Percentiles rank a stretch among this genome's conserved stretches.
These are phyloP conservation scores for Tolypocladium endophyticum DNA, from an alignment of 2,329 filamentous ascomycete species.

Conservation along the genomic window DNA sequence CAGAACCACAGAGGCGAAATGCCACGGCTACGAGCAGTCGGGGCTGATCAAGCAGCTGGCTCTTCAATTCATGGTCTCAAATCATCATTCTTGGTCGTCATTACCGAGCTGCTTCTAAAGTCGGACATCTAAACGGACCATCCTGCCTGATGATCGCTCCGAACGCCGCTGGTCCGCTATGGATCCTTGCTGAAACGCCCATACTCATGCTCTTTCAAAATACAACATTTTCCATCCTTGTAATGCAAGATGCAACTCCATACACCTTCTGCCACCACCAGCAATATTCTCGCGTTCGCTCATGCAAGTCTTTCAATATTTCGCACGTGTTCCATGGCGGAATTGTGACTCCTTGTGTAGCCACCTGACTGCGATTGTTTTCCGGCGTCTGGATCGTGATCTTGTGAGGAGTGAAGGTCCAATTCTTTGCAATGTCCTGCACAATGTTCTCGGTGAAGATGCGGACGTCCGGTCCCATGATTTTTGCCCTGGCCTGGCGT, in stretches of 20 bases:
- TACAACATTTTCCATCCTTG: constrained; percentile 7
- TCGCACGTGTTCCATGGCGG: constrained; percentile 19
- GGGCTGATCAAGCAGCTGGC: too few relatives aligned
- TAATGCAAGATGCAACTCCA: background rate
- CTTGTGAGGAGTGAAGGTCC: constrained; percentile 22
- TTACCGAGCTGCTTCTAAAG: background rate
- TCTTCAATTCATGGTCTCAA: background rate
- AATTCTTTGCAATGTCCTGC: constrained; percentile 33
- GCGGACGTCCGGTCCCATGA: constrained; percentile 19
- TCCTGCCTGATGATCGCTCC: background rate
- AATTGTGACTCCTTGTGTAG: constrained; percentile 22
- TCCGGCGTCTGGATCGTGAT: constrained; percentile 29
- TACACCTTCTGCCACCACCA: constrained; percentile 18
- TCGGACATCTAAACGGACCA: background rate
- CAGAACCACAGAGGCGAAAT: background rate
- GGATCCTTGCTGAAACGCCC: background rate
- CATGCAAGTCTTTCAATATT: constrained; percentile 20
- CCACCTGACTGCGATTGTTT: constrained; percentile 15
- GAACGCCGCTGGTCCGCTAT: background rate
- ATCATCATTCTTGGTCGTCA: background rate
- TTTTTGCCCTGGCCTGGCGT: background rate
- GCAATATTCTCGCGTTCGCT: constrained; percentile 21
- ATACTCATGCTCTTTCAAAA: constrained; percentile 10
- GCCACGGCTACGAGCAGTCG: background rate
- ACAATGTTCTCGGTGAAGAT: constrained; percentile 32